Evolutionary conservation across 345 rosid genomes (phyloP), one percentile per base, ranked within the genome.

Genomic region (Clarkia xantiana): DNA sequence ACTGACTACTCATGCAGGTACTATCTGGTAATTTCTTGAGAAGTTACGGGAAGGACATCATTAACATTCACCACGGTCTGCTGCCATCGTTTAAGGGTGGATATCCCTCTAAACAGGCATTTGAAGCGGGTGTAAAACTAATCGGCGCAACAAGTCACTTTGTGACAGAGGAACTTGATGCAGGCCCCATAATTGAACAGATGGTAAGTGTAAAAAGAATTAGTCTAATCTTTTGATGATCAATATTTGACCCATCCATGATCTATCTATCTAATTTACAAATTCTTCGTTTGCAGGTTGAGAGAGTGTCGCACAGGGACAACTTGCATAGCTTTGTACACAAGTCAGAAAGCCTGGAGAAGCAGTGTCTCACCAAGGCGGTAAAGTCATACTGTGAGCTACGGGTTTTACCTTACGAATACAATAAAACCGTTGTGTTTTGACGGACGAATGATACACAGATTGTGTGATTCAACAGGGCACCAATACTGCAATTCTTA

Each of bases 51-150:
- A 91, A 86, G 70, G 93, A 86, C 75, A 56, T 86, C 64, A 86
- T 91, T 59, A 91, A 91, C 71, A 91, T 91, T 64, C 98, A 91
- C 68, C 98, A 91, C 56, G 98, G 98, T 22, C 98, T 86, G 73
- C 64, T 91, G 69, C 96, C 98, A 41, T 86, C 98, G 51, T 91
- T 86, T 67, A 86, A 74, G 70, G 98, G 98, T n/a, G 72, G 94
- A 40, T 54, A 64, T 38, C 96, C 98, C 9, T 76, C 82, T 0
- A 84, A 70, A 62, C 98, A 91, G 98, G 98, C 98, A 69, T 91
- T 81, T 75, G 94, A 91, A 60, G 87, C 87, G 0, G 98, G 98
- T 34, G 98, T 91, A 51, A 91, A 91, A 64, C 59, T 91, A 50
- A 91, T 91, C 29, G 98, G 98, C 51, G 96, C 98, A 45, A 91